Conservation (phyloP, 2,329 filamentous ascomycete species). For the Fusarium sp. region DNA sequence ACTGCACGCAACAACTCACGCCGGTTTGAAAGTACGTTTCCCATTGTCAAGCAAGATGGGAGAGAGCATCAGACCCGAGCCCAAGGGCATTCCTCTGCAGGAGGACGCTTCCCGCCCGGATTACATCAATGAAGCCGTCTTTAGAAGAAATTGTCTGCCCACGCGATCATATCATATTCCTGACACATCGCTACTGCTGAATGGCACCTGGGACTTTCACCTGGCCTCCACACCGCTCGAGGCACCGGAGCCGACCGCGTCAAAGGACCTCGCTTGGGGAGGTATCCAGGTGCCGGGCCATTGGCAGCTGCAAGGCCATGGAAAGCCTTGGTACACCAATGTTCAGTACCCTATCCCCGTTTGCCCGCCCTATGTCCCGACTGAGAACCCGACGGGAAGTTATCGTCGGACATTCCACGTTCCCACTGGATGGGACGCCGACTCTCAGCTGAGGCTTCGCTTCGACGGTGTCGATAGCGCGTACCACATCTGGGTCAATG, state of each 20-base stretch:
- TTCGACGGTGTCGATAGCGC: slow-evolving; percentile 83
- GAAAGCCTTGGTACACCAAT: slow-evolving; percentile 79
- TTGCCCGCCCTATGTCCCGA: slow-evolving; percentile 74
- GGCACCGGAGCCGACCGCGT: slow-evolving; percentile 58
- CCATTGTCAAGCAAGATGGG: slow-evolving; percentile 36
- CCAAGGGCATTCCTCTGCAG: slow-evolving; percentile 52
- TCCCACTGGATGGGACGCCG: slow-evolving; percentile 62
- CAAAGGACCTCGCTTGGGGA: slow-evolving; percentile 67
- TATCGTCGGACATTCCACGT: slow-evolving; percentile 72
- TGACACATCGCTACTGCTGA: slow-evolving; percentile 64
- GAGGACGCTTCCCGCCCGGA: slow-evolving; percentile 59
- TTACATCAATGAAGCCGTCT: slow-evolving; percentile 66
- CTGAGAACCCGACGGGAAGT: slow-evolving; percentile 75
- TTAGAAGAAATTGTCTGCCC: slow-evolving; percentile 68
- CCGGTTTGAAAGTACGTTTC: neutral
- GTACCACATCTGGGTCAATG: slow-evolving; percentile 80
- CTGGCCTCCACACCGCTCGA: slow-evolving; percentile 63
- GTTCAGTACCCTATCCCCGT: slow-evolving; percentile 77
- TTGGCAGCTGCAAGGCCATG: slow-evolving; percentile 81
- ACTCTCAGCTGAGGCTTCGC: slow-evolving; percentile 72
- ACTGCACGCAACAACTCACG: neutral
- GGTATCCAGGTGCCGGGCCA: slow-evolving; percentile 75
- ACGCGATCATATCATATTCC: slow-evolving; percentile 69
- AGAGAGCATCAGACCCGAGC: slow-evolving; percentile 24
- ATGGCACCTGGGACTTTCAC: slow-evolving; percentile 72